A percentile compares a stretch with the other conserved stretches of the same genome.
Conservation (phyloP, 1,284 basidiomycete species). For the Acaromyces ingoldii region DNA sequence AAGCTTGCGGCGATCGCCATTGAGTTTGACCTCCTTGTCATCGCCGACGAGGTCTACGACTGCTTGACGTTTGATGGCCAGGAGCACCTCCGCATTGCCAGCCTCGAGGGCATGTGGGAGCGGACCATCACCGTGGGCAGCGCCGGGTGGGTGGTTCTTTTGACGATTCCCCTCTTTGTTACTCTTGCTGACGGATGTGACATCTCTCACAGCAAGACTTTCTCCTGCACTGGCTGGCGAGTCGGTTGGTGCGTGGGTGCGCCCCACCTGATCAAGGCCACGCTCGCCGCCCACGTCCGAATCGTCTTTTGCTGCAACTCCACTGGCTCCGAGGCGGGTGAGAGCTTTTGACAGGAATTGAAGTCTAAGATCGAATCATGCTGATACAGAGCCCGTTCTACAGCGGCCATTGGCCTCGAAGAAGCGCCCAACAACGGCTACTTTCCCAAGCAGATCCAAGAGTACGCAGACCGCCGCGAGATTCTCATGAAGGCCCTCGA, state of each 20-base stretch:
- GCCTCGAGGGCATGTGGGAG: constrained; percentile 80
- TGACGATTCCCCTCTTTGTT: not conserved
- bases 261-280: constrained; percentile 72
- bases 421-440: constrained; percentile 67
- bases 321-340: constrained; percentile 64
- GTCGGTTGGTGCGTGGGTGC: constrained; percentile 94
- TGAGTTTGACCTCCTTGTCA: constrained; percentile 85
- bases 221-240: constrained; percentile 96
- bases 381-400: not conserved
- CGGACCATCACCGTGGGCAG: constrained; percentile 77
- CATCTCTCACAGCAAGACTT: too few relatives aligned
- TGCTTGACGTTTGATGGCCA: constrained; percentile 81
- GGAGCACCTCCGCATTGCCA: constrained; percentile 86
- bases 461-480: constrained; percentile 76
- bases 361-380: too few relatives aligned
- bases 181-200: too few relatives aligned
- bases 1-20: constrained; percentile 78
- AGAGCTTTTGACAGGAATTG: not conserved
- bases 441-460: constrained; percentile 70
- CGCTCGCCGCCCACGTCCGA: constrained; percentile 81
- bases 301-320: constrained; percentile 94
- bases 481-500: constrained; percentile 75
- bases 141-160: constrained; percentile 62
- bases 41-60: constrained; percentile 92
- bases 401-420: constrained; percentile 58